These are phyloP conservation scores for Leucocoprinus sp. DNA, from an alignment of 768 basidiomycete genomes.

Conservation along the genomic window DNA sequence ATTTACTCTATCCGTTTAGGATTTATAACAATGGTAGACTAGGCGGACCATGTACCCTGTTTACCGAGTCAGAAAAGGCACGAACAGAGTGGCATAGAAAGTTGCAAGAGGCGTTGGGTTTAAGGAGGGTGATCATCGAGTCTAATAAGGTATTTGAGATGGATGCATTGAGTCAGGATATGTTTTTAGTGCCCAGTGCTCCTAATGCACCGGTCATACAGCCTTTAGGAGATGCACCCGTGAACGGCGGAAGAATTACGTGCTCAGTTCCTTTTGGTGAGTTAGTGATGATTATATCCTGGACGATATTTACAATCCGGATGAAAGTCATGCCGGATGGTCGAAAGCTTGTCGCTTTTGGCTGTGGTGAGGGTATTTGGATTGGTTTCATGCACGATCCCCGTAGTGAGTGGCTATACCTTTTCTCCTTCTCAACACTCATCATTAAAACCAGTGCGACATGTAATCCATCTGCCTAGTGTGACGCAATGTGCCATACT, in stretches of 20 bases:
- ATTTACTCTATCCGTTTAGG: constrained; percentile 80
- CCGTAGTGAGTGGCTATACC: constrained; percentile 45
- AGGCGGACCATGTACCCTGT: constrained; percentile 81
- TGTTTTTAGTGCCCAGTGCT: constrained; percentile 72
- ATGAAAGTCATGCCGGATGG: constrained; percentile 72
- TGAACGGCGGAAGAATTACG: constrained; percentile 79
- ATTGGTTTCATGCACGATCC: constrained; percentile 92
- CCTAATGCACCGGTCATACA: constrained; percentile 37
- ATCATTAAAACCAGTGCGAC: constrained; percentile 64
- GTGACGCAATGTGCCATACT: constrained; percentile 95
- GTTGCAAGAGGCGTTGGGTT: constrained; percentile 77
- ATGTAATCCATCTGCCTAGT: constrained; percentile 87
- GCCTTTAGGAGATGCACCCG: constrained; percentile 67
- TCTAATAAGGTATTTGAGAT: constrained; percentile 93
- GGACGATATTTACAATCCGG: background rate
- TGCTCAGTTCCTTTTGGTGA: constrained; percentile 90
- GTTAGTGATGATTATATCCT: constrained; percentile 24
- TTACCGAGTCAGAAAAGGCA: constrained; percentile 70
- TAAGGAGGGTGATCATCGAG: constrained; percentile 84
- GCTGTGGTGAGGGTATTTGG: constrained; percentile 96
- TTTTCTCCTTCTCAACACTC: background rate
- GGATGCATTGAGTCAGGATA: constrained; percentile 81
- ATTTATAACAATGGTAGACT: constrained; percentile 83
- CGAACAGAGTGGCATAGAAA: constrained; percentile 86
- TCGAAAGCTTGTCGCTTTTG: constrained; percentile 82